phyloP scores from a whole-genome alignment of 495 filamentous ascomycete genomes.

The Penicillium coffeae region DNA sequence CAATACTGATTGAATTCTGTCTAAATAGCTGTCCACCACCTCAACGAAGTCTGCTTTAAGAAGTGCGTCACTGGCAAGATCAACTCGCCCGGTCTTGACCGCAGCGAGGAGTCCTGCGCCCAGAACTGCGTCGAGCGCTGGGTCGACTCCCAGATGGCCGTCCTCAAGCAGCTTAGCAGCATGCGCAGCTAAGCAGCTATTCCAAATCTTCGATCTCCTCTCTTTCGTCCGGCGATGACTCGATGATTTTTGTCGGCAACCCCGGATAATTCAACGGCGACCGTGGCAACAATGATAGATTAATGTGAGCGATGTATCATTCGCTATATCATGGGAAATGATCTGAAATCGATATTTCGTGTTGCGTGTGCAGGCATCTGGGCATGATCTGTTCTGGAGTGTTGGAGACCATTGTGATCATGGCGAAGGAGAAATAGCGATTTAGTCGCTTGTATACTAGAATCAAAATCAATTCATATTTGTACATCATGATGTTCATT shows the following conservation, averaged over 20 bases:
- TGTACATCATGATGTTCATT: slow-evolving; percentile 9
- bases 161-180: slow-evolving; percentile 73
- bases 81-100: slow-evolving; percentile 62
- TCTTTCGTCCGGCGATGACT: not conserved
- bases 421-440: slow-evolving; percentile 5
- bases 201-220: not conserved
- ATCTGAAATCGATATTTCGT: too few species aligned
- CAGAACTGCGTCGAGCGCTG: slow-evolving; percentile 92
- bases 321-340: too few species aligned
- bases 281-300: too few species aligned
- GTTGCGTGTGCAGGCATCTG: too few species aligned
- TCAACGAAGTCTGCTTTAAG: slow-evolving; percentile 88
- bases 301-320: too few species aligned
- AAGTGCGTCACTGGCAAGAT: slow-evolving; percentile 78
- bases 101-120: slow-evolving; percentile 72
- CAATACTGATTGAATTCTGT: not conserved
- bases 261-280: too few species aligned
- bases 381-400: too few species aligned
- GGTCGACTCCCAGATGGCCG: slow-evolving; percentile 77
- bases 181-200: slow-evolving; percentile 45
- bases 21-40: slow-evolving; percentile 64
- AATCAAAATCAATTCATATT: slow-evolving; percentile 16
- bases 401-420: not conserved
- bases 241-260: not conserved
- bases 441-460: slow-evolving; percentile 25